A percentile compares a stretch with the other conserved stretches of the same genome.
These are phyloP conservation scores for Ogataea wickerhamii DNA, from an alignment of 805 yeast genomes.

Conservation along the genomic window DNA sequence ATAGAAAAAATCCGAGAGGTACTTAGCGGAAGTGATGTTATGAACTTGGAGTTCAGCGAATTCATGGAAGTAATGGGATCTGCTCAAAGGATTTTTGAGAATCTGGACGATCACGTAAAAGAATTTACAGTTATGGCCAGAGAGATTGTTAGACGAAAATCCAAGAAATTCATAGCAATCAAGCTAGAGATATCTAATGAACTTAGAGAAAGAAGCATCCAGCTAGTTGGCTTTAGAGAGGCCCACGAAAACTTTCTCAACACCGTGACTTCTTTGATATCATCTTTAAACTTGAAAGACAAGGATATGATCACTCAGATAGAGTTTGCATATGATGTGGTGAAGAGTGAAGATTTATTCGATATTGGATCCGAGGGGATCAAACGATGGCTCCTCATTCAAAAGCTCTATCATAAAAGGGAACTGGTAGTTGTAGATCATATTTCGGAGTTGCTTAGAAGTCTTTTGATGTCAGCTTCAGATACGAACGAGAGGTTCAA, in stretches of 20 bases:
- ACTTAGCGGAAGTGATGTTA: slow-evolving; percentile 37
- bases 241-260: slow-evolving; percentile 49
- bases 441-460: slow-evolving; percentile 39
- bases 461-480: slow-evolving; percentile 36
- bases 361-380: slow-evolving; percentile 37
- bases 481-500: slow-evolving; percentile 49
- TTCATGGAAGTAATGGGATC: slow-evolving; percentile 35
- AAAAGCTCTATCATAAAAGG: slow-evolving; percentile 39
- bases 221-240: slow-evolving; percentile 43
- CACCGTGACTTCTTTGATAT: slow-evolving; percentile 9
- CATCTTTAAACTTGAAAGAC: slow-evolving; percentile 3
- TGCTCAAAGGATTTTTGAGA: slow-evolving; percentile 35
- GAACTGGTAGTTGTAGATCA: slow-evolving; percentile 43
- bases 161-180: slow-evolving; percentile 65
- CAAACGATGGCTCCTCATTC: slow-evolving; percentile 40
- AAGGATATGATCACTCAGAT: slow-evolving; percentile 33
- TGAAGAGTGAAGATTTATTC: slow-evolving; percentile 36
- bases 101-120: slow-evolving; percentile 60
- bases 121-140: slow-evolving; percentile 65
- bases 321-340: slow-evolving; percentile 38
- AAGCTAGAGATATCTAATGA: slow-evolving; percentile 46
- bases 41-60: slow-evolving; percentile 39
- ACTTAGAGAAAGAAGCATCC: slow-evolving; percentile 42
- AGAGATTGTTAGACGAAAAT: slow-evolving; percentile 69
- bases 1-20: slow-evolving; percentile 40